These are phyloP conservation scores for Castanea mollissima DNA, from an alignment of 306 rosid species.

Conservation along the genomic window DNA sequence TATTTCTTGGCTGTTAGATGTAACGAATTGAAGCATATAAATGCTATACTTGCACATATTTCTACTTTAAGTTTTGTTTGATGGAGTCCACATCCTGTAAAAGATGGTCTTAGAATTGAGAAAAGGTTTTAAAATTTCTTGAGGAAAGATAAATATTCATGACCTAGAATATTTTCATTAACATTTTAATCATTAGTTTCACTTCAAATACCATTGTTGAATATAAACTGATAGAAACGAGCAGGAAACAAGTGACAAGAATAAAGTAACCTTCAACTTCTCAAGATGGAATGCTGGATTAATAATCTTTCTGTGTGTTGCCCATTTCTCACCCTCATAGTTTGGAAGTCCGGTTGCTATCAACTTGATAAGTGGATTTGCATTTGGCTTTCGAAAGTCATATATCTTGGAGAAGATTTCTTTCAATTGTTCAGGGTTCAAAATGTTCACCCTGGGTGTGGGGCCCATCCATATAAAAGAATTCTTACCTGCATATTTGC, in stretches of 20 bases:
- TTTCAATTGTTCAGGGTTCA: conserved; percentile 50
- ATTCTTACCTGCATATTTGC: conserved; percentile 40
- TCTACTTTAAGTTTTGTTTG: too few relatives aligned
- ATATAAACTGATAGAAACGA: background rate
- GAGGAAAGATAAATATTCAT: too few relatives aligned
- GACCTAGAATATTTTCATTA: too few relatives aligned
- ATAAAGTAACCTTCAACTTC: conserved; percentile 50
- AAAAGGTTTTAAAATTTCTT: too few relatives aligned
- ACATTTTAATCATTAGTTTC: too few relatives aligned
- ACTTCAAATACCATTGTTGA: background rate
- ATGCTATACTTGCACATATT: too few relatives aligned
- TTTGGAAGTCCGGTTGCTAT: conserved; percentile 26
- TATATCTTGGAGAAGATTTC: conserved; percentile 29
- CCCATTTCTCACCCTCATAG: conserved; percentile 55
- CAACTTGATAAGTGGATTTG: conserved; percentile 26
- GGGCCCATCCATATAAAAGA: conserved; percentile 55
- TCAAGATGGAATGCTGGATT: conserved; percentile 51
- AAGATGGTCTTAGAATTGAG: too few relatives aligned
- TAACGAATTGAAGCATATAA: background rate
- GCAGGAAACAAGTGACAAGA: background rate
- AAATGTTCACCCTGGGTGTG: conserved; percentile 41
- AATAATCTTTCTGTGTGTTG: conserved; percentile 47
- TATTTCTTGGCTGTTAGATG: background rate
- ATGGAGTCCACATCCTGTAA: too few relatives aligned
- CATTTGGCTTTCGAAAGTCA: conserved; percentile 28